Evolutionary conservation across 2,329 filamentous ascomycete genomes (phyloP), one percentile per base, ranked within the genome.

Genomic region (Rhytidhysteron rufulum): DNA sequence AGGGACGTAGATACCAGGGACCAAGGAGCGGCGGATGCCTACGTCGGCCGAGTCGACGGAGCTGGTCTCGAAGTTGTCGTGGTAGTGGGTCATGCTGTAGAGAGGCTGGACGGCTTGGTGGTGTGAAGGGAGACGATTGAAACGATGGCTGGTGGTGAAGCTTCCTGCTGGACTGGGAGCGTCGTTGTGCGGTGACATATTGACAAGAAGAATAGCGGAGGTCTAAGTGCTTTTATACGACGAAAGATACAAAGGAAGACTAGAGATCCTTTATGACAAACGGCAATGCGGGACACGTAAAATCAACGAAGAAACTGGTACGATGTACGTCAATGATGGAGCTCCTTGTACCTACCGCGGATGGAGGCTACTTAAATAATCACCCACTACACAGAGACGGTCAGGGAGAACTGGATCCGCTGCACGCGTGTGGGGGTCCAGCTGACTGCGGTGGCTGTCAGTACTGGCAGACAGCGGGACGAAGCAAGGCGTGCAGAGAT

Each of bases 1-100:
- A 2, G 68, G 68, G 5, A 70, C 67, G 38, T 71, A 70, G 49
- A 71, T 64, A 34, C 67, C 67, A 13, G 66, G 65, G 8, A 62
- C 49, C 22, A 70, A 48, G 4, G 63, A 47, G 16, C 66, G 63
- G 8, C 51, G 54, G 27, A 65, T 47, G 40, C 54, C 56, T 20
- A 61, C 53, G 39, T 65, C 62, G 8, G 32, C 44, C 7, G 60
- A 65, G 19, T 63, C 61, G 22, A 65, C 46, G 3, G 62, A 66
- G 53, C 61, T 65, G 41, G 58, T 59, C 35, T 65, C 60, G 43
- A 63, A 63, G n/a, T 40, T 34, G 39, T 65, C 59, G 50, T 57
- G 57, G 51, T 62, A 62, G 33, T 48, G 53, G 39, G 44, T 45
- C 58, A 63, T 63, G 30, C 41, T 50, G 55, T 63, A 64, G 37